Evolutionary conservation across 2,329 filamentous ascomycete species (phyloP), one percentile per base, ranked within the genome.

Genomic region (Neurospora crassa): DNA sequence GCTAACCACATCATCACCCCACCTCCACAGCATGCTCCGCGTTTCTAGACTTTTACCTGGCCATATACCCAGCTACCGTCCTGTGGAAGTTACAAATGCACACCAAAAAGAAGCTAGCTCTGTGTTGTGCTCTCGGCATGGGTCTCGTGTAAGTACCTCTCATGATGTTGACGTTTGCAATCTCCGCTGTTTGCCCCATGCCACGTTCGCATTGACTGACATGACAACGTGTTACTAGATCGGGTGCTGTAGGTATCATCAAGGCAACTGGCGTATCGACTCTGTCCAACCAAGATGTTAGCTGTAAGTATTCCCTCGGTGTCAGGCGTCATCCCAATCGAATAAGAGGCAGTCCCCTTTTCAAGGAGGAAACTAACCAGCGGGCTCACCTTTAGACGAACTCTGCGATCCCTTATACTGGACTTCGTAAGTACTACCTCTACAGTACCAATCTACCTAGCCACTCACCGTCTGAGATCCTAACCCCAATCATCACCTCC

Each of bases 381-480:
- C 5, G 24, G 6, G 24, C 6, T 7, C 47, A 12, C 47, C 24
- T 6, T 24, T 24, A 59, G 24, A 79, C 53, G 78, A 79, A 11
- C 83, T 81, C 6, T 80, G 80, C 0, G 81, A 83, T 12, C 77
- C 84, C 1, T 78, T 84, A 0, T 79, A 84, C 34, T 85, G 83
- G 83, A 84, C 83, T 8, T 78, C 80, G 82, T 83, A 78, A 77
- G 75, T 69, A 11, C 8, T n/a, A n/a, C 7, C 42, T n/a, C 8
- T 45, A n/a, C 18, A 12, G 40, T 40, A 14, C 11, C 40, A 14
- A 40, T 29, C 4, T 29, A 40, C 40, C 40, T 40, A 5, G 14
- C 40, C 40, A 40, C 14, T 11, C 40, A 40, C 11, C 40, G 3
- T 40, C 40, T 40, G 34, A 37, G 7, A 7, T 40, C 40, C 40